These are phyloP conservation scores for Prosopis cineraria DNA, from an alignment of 306 rosid genomes.

Conservation along the genomic window DNA sequence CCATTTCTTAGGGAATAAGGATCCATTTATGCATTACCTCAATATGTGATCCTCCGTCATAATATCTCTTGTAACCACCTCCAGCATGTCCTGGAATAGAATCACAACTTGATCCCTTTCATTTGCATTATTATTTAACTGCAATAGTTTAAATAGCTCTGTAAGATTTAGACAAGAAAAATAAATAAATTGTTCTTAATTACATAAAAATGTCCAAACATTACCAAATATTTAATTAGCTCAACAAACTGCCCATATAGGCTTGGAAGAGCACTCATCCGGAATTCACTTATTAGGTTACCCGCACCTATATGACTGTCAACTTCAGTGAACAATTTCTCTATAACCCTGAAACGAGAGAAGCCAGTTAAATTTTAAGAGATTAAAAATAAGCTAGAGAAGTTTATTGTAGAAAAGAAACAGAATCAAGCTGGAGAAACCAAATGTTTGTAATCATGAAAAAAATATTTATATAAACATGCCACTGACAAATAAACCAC, in stretches of 20 bases:
- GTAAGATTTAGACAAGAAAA: conserved; percentile 34
- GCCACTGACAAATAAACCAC: conserved; percentile 21
- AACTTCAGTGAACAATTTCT: conserved; percentile 66
- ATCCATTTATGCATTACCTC: conserved; percentile 55
- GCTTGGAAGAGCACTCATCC: conserved; percentile 89
- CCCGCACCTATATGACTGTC: conserved; percentile 52
- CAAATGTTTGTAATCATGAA: not conserved
- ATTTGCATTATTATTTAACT: conserved; percentile 70
- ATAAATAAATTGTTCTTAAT: not conserved
- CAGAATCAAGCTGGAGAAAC: conserved; percentile 2
- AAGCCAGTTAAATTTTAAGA: conserved; percentile 20
- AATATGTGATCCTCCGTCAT: conserved; percentile 82
- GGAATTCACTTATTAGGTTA: conserved; percentile 55
- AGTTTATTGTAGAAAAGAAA: conserved; percentile 13
- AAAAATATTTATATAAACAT: not conserved
- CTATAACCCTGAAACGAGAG: conserved; percentile 65
- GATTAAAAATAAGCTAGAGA: not conserved
- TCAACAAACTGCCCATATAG: conserved; percentile 73
- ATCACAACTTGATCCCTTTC: conserved; percentile 85
- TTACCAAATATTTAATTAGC: conserved; percentile 77
- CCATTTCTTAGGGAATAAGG: not conserved
- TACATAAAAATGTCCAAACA: conserved; percentile 7
- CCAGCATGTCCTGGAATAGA: conserved; percentile 97
- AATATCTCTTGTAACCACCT: conserved; percentile 89
- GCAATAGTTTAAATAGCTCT: conserved; percentile 36